These are phyloP conservation scores for Senna siamea DNA, from an alignment of 306 rosid species.

Conservation along the genomic window DNA sequence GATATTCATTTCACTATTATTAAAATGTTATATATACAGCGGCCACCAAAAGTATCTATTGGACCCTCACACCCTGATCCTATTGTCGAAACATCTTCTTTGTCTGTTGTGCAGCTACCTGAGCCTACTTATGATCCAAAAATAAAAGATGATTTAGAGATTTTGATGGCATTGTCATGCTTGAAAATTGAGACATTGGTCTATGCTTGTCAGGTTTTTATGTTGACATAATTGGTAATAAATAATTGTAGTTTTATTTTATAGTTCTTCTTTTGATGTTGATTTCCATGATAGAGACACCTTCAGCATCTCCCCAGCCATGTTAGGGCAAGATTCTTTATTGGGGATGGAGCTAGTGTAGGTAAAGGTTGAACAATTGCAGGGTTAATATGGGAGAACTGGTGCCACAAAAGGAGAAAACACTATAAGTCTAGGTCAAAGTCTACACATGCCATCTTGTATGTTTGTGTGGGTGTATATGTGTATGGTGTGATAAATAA, in stretches of 20 bases:
- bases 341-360: conserved; percentile 99
- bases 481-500: conserved; percentile 13
- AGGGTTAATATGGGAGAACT: conserved; percentile 95
- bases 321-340: conserved; percentile 85
- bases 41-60: conserved; percentile 92
- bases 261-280: conserved; percentile 44
- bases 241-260: conserved; percentile 28
- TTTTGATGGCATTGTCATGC: conserved; percentile 77
- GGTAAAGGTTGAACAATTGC: conserved; percentile 99
- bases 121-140: conserved; percentile 89
- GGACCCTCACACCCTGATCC: conserved; percentile 98
- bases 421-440: conserved; percentile 69
- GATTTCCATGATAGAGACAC: conserved; percentile 79
- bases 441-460: conserved; percentile 31
- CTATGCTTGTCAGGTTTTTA: conserved; percentile 96
- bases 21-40: conserved; percentile 60
- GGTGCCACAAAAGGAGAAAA: conserved; percentile 82
- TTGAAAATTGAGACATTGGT: conserved; percentile 96
- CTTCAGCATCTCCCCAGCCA: conserved; percentile 77
- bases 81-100: conserved; percentile 93
- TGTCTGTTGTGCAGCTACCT: conserved; percentile 98
- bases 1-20: conserved; percentile 34
- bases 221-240: conserved; percentile 42
- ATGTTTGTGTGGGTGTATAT: not conserved
- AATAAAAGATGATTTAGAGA: conserved; percentile 73